A percentile compares a stretch with the other conserved stretches of the same genome.
Evolutionary conservation across 306 rosid genomes (phyloP).

Genomic region (Oxytropis ochrocephala): DNA sequence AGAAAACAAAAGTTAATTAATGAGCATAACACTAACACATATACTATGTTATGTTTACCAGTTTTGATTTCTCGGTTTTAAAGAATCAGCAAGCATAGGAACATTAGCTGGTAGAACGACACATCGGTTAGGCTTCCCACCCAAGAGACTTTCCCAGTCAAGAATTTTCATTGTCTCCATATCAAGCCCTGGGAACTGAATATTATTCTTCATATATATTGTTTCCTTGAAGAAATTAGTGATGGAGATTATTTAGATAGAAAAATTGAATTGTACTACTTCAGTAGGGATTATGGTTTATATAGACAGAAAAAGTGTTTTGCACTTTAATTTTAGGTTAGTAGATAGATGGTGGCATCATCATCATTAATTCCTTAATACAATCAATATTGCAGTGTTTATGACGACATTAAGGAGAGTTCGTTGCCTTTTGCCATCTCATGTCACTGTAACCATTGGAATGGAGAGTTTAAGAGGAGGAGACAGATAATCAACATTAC

Average conservation of each 20-base stretch:
- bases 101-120: slow-evolving; percentile 34
- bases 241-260: not conserved
- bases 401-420: slow-evolving; percentile 45
- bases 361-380: not conserved
- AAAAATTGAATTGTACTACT: not conserved
- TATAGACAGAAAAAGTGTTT: not conserved
- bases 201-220: slow-evolving; percentile 29
- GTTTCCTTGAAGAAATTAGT: not conserved
- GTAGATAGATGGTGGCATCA: not conserved
- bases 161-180: slow-evolving; percentile 25
- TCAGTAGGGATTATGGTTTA: not conserved
- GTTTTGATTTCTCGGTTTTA: slow-evolving; percentile 48
- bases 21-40: not conserved
- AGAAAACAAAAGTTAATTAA: not conserved
- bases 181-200: slow-evolving; percentile 22
- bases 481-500: slow-evolving; percentile 9
- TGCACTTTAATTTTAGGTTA: not conserved
- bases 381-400: slow-evolving; percentile 21
- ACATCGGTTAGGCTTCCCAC: slow-evolving; percentile 33
- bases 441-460: slow-evolving; percentile 24
- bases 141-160: slow-evolving; percentile 17
- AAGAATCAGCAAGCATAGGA: slow-evolving; percentile 42
- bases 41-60: slow-evolving; percentile 32
- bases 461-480: not conserved
- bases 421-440: slow-evolving; percentile 42